These are phyloP conservation scores for Tulasnella calospora DNA, from an alignment of 768 basidiomycete species.

Conservation along the genomic window DNA sequence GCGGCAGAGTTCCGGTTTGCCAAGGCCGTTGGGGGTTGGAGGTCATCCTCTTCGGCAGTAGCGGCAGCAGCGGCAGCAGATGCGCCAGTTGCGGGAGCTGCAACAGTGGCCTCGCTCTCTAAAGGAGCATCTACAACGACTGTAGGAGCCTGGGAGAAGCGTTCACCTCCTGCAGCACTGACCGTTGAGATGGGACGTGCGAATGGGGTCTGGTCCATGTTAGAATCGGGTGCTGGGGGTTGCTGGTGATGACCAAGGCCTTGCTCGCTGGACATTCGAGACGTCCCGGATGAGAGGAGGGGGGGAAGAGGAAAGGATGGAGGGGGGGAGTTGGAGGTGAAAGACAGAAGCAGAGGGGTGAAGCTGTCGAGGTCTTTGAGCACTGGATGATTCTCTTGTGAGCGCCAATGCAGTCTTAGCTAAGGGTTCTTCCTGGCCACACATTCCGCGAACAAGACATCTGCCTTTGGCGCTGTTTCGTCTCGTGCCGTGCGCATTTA, in stretches of 20 bases:
- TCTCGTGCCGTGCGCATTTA: too few species aligned
- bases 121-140: neutral
- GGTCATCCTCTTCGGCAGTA: neutral
- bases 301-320: neutral
- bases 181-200: neutral
- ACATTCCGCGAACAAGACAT: too few species aligned
- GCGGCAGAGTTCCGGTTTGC: neutral
- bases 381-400: neutral
- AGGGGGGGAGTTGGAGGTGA: neutral
- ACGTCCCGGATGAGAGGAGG: neutral
- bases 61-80: neutral
- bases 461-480: too few species aligned
- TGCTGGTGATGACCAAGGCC: neutral
- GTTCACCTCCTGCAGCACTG: neutral
- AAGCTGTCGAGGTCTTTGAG: neutral
- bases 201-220: neutral
- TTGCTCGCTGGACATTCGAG: neutral
- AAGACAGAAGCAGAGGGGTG: too few species aligned
- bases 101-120: neutral
- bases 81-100: neutral
- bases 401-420: neutral
- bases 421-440: too few species aligned
- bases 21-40: neutral
- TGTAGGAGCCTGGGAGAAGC: neutral
- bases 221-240: neutral